Evolutionary conservation across 768 basidiomycete genomes (phyloP), one percentile per base, ranked within the genome.

Genomic region (Psilocybe azurescens): DNA sequence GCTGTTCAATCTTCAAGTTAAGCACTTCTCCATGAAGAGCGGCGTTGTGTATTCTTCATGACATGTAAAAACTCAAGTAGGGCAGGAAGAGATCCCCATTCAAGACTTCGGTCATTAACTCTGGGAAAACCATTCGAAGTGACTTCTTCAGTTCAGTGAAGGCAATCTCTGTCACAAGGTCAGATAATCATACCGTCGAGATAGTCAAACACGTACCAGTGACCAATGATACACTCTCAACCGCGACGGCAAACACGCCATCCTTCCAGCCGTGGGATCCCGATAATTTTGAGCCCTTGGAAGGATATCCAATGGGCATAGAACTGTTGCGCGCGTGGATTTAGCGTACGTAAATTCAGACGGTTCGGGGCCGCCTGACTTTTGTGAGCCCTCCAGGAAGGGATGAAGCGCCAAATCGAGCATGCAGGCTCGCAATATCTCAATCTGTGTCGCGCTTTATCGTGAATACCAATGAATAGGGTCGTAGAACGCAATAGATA

Each of bases 291-390:
- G n/a, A 53, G 32, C 9, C 4, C 29, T 51, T 48, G 33, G 9
- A 50, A 53, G 28, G 33, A 57, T 28, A 32, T 41, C 41, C 47
- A 50, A 44, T 54, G 57, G 62, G 38, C 48, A 56, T 52, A 62
- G 33, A 18, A 36, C 48, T 38, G 30, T 32, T 29, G 48, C 57
- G 61, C 14, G 32, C 52, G 47, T 32, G 13, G 18, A 41, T 18
- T 32, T 14, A 13, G 47, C 36, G 47, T 58, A 63, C 62, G 62
- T 63, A 63, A 63, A 63, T 54, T 11, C 28, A 44, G 53, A n/a
- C 24, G 39, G 28, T 53, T 18, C 16, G 47, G 20, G 44, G 28
- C 33, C 57, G 58, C 57, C 38, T 63, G 62, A 58, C 56, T n/a
- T 60, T 33, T 16, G 36, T 53, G 32, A 61, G 29, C 46, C 44